Base-by-base conservation (phyloP, 1,284 basidiomycete species). In the Coniferiporia sulphurascens region DNA sequence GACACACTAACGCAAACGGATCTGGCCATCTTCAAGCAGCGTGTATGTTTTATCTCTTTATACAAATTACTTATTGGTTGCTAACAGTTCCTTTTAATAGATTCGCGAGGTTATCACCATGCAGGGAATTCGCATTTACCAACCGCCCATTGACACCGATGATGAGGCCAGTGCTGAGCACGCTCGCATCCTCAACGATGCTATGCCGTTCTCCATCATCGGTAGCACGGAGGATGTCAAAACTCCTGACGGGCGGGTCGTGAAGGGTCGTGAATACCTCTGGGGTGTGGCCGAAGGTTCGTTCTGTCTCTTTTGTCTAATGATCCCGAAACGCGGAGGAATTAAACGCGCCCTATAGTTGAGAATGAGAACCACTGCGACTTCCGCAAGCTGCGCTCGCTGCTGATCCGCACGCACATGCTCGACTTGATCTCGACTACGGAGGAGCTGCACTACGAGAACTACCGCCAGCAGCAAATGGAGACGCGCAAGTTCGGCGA, bases 331-430 rank as follows among this genome's bases (percentile, higher is more conserved):
- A 51, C 15, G 60, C 32, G 45, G 51, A 36, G 52, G 46, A 48
- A 60, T 46, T 53, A 50, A 12, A n/a, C 12, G 49, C 59, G 6
- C 38, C 62, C 17, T 58, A 8, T 68, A 92, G 95, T 99, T 60
- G 96, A 99, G 78, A 98, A 99, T 72, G 96, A 98, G 78, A 89
- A 91, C 72, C 96, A 99, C 79, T 99, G 97, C 73, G 97, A 99
- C 76, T 99, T 99, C 83, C 93, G 93, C 76, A 98, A 98, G 78
- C 82, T 99, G 57, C 92, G 97, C 63, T 93, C 93, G 32, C 81
- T 99, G 45, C 82, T 99, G 45, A 97, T 99, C 74, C 89, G 97
- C 67, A 98, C 95, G 5, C 93, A 98, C 82, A 99, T 99, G 97
- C 81, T 98, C 59, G 97, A 99, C 75, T 82, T 99, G 54, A 96